Evolutionary conservation across 2,329 filamentous ascomycete species (phyloP).

Genomic region (Phaeosphaeria sp.): DNA sequence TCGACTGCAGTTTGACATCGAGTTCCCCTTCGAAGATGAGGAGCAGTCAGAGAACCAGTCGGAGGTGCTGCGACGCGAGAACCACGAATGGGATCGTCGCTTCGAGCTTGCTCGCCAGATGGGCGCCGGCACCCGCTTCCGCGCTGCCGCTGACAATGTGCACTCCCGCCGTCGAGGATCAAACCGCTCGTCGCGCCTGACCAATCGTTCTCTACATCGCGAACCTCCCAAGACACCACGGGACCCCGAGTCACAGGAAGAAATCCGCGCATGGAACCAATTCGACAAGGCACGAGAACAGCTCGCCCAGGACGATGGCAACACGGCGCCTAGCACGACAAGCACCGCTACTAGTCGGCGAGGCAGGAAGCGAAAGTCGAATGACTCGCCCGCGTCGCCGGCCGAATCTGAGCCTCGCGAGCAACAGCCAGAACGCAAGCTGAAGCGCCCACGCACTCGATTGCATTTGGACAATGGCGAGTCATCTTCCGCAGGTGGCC

Average conservation of each 20-base stretch:
- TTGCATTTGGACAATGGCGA: constrained; percentile 64
- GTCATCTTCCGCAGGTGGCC: constrained; percentile 42
- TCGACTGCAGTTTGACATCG: constrained; percentile 76
- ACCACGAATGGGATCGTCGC: constrained; percentile 80
- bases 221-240: constrained; percentile 54
- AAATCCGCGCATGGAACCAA: constrained; percentile 86
- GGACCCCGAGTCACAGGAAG: constrained; percentile 77
- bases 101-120: constrained; percentile 82
- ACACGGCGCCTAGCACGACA: constrained; percentile 23
- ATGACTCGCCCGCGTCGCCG: constrained; percentile 68
- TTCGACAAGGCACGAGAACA: constrained; percentile 82
- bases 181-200: constrained; percentile 50
- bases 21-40: constrained; percentile 81
- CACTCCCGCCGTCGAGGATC: constrained; percentile 47
- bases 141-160: constrained; percentile 69
- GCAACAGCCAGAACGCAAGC: constrained; percentile 73
- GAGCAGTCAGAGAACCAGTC: constrained; percentile 64
- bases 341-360: constrained; percentile 48
- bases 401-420: constrained; percentile 68
- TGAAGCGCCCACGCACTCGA: constrained; percentile 86
- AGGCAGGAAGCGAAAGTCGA: constrained; percentile 77
- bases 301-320: constrained; percentile 36
- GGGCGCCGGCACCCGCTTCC: constrained; percentile 76
- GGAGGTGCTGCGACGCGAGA: constrained; percentile 63
- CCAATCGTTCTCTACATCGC: constrained; percentile 39